Evolutionary conservation across 371 early-diverging fungal genomes (phyloP), one percentile per base, ranked within the genome.

Genomic region (Rhizopus arrhizus): DNA sequence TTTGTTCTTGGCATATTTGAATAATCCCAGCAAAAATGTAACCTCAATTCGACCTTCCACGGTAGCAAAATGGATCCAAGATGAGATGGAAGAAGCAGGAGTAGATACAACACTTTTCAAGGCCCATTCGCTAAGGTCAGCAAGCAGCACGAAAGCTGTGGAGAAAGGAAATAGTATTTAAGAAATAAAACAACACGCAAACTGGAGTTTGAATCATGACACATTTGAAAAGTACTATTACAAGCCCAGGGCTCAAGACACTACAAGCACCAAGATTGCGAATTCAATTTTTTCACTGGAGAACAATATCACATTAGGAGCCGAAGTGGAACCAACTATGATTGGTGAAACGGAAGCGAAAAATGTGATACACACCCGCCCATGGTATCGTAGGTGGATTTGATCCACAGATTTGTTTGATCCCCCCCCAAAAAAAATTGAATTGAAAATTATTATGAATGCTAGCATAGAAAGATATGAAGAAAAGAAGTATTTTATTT

Each of bases 131-230:
- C 32, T 64, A 1, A 33, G 64, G 13, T n/a, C 64, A 2, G 59
- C 64, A 7, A 13, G 32, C n/a, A 59, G 56, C 22, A 64, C 64
- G 8, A 64, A 64, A 35, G 64, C 64, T 0, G 59, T 59, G 0
- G 16, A 46, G 12, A 0, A 7, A 16, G 58, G 58, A 2, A 35
- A 36, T 11, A n/a, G 36, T 4, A 45, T 56, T 12, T 3, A 32
- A 0, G 5, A 31, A 15, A 50, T 57, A 12, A 62, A 57, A 32
- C 7, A 31, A 10, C 63, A 62, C n/a, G 61, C 55, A 2, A 43
- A 51, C 12, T 62, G 62, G 56, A 33, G 36, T 32, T 34, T 50
- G 7, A 40, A 56, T 7, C 43, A 41, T 1, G 43, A 56, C 13
- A 62, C 56, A 3, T 56, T 62, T 36, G 62, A 62, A 45, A 16